phyloP scores from a whole-genome alignment of 192 early-diverging fungal species.

The Backusella tarrabulga region DNA sequence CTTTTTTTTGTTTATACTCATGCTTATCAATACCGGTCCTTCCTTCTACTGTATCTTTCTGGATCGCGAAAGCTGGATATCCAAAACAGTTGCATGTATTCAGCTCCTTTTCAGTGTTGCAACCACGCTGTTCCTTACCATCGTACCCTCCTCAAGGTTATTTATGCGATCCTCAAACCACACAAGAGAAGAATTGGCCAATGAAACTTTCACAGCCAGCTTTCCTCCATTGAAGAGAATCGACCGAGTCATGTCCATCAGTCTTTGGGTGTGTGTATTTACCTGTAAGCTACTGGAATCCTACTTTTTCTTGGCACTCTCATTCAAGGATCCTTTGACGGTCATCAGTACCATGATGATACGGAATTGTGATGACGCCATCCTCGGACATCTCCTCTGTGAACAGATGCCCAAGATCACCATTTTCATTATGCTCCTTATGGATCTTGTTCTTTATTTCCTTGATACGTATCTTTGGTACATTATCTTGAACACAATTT shows the following conservation, averaged over 20 bases:
- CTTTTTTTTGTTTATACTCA: slow-evolving; percentile 54
- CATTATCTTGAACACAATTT: slow-evolving; percentile 80
- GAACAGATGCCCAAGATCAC: slow-evolving; percentile 66
- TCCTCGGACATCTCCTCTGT: slow-evolving; percentile 58
- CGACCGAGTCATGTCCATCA: slow-evolving; percentile 68
- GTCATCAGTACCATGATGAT: slow-evolving; percentile 49
- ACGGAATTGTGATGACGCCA: slow-evolving; percentile 58
- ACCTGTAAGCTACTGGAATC: slow-evolving; percentile 77
- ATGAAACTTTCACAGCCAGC: slow-evolving; percentile 68
- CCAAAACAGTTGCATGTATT: slow-evolving; percentile 59
- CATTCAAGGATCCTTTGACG: slow-evolving; percentile 75
- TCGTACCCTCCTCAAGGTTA: slow-evolving; percentile 63
- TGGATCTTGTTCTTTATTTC: slow-evolving; percentile 76
- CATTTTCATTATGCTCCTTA: slow-evolving; percentile 70
- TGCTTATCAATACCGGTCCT: slow-evolving; percentile 64
- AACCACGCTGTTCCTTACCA: slow-evolving; percentile 62
- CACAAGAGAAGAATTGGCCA: slow-evolving; percentile 42
- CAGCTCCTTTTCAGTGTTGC: slow-evolving; percentile 70
- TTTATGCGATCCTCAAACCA: slow-evolving; percentile 43
- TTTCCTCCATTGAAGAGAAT: slow-evolving; percentile 67
- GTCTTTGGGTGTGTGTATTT: slow-evolving; percentile 71
- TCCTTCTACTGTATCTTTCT: slow-evolving; percentile 57
- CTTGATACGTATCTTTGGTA: slow-evolving; percentile 89
- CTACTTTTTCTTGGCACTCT: slow-evolving; percentile 79
- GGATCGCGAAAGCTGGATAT: slow-evolving; percentile 39